These are phyloP conservation scores for Mycena galericulata DNA, from an alignment of 768 basidiomycete genomes.

Conservation along the genomic window DNA sequence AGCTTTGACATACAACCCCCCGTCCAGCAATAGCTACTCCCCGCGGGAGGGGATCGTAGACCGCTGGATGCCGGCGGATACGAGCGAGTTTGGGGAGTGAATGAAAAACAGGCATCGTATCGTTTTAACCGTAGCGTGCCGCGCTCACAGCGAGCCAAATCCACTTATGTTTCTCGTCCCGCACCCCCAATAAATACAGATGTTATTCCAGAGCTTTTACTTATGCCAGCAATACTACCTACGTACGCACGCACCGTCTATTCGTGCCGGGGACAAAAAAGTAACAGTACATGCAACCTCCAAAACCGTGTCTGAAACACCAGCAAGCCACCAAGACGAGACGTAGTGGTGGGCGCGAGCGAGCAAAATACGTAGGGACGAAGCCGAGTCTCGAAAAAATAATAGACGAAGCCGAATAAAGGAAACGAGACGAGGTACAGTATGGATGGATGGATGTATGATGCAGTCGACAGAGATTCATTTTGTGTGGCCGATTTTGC, in stretches of 20 bases:
- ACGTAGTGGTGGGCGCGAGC: not conserved
- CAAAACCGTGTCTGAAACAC: not conserved
- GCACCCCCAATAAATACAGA: not conserved
- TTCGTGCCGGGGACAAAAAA: not conserved
- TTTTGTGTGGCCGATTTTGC: too few species aligned
- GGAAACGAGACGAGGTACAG: not conserved
- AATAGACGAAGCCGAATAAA: not conserved
- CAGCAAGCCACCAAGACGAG: not conserved
- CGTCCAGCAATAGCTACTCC: not conserved
- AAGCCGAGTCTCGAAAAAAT: not conserved
- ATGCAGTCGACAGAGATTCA: not conserved
- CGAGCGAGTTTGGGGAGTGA: too few species aligned
- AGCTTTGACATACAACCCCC: not conserved
- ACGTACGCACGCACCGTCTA: constrained; percentile 3
- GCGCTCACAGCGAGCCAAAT: too few species aligned
- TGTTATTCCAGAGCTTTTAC: not conserved
- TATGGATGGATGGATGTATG: not conserved
- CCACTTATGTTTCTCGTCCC: too few species aligned
- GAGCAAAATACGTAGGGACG: not conserved
- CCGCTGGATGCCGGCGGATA: too few species aligned
- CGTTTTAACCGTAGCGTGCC: too few species aligned
- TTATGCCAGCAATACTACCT: not conserved
- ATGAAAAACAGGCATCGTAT: too few species aligned
- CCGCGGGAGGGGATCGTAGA: not conserved
- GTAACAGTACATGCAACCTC: not conserved